Evolutionary conservation across 257 asterid genomes (phyloP), one percentile per base, ranked within the genome.

Genomic region (Solanum bulbocastanum): DNA sequence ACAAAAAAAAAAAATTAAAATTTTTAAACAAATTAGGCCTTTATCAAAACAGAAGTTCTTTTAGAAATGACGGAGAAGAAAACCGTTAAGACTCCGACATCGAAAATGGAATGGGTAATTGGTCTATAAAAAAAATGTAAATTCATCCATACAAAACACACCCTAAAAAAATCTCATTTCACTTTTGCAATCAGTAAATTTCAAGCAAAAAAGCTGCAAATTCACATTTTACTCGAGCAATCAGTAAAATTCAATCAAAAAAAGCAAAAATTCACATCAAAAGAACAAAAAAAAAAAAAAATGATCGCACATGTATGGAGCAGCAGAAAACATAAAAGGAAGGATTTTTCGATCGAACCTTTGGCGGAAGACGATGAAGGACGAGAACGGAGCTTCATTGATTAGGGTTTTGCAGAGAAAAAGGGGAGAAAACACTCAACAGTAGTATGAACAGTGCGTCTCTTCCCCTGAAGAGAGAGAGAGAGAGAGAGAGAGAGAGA

Each of bases 321-420:
- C 15, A 23, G 40, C 49, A 36, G 22, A 30, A 25, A 6, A 66
- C 49, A 74, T 20, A 39, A 62, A 20, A 58, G 76, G 30, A 84
- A 22, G 18, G 35, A 13, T 39, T 60, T 56, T 33, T 35, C 35
- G 66, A 37, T 58, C 65, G 42, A 71, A 86, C 90, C 90, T 33
- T 81, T 86, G 68, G n/a, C 35, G 52, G 88, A 81, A 65, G 87
- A 36, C 37, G 83, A 46, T 7, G 90, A 86, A 23, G 66, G n/a
- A 20, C 49, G 87, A 46, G 83, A 69, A 32, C 90, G 90, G 46
- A 79, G 88, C 87, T 56, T 86, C 90, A 86, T 88, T 69, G 25
- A 71, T 39, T 42, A 65, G 87, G 87, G 87, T 66, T 37, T 85
- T 65, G 66, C 30, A 16, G 52, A 5, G n/a, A 62, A n/a, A 49